Evolutionary conservation across 164 flowering plant genomes (phyloP).

Genomic region (Vitis rotundifolia): DNA sequence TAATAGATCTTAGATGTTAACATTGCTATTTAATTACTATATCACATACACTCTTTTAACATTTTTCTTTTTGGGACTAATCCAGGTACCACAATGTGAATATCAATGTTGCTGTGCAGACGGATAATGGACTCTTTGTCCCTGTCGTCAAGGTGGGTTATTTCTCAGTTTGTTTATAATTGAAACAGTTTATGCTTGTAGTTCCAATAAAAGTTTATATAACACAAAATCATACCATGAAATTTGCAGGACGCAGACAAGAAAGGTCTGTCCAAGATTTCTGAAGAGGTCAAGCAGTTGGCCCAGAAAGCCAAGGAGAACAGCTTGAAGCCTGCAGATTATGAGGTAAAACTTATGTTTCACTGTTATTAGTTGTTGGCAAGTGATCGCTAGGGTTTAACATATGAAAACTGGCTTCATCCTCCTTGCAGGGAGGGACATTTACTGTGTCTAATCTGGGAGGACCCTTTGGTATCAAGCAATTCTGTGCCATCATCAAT

Average conservation of each 20-base stretch:
- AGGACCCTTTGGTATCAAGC: slow-evolving; percentile 93
- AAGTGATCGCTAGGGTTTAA: not conserved
- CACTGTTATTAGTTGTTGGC: not conserved
- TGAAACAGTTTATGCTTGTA: not conserved
- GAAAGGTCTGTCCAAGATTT: slow-evolving; percentile 82
- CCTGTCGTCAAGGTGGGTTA: slow-evolving; percentile 77
- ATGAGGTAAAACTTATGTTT: slow-evolving; percentile 56
- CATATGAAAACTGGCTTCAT: slow-evolving; percentile 6
- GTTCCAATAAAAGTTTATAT: not conserved
- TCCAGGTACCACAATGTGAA: slow-evolving; percentile 79
- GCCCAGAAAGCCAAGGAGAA: slow-evolving; percentile 90
- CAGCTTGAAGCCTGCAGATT: slow-evolving; percentile 89
- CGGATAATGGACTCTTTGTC: slow-evolving; percentile 88
- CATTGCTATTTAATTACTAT: not conserved
- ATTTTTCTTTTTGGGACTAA: slow-evolving; percentile 7
- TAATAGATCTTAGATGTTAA: slow-evolving; percentile 1
- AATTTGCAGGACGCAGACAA: slow-evolving; percentile 91
- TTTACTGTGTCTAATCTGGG: slow-evolving; percentile 93
- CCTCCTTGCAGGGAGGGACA: slow-evolving; percentile 78
- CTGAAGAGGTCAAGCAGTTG: slow-evolving; percentile 79
- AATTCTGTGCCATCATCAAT: slow-evolving; percentile 88
- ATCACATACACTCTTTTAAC: not conserved
- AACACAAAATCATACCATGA: not conserved
- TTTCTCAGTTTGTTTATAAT: not conserved
- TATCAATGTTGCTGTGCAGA: slow-evolving; percentile 92